A percentile compares a stretch with the other conserved stretches of the same genome.
These are phyloP conservation scores for Pythium dissotocum DNA, from an alignment of 352 stramenopile species.

Conservation along the genomic window DNA sequence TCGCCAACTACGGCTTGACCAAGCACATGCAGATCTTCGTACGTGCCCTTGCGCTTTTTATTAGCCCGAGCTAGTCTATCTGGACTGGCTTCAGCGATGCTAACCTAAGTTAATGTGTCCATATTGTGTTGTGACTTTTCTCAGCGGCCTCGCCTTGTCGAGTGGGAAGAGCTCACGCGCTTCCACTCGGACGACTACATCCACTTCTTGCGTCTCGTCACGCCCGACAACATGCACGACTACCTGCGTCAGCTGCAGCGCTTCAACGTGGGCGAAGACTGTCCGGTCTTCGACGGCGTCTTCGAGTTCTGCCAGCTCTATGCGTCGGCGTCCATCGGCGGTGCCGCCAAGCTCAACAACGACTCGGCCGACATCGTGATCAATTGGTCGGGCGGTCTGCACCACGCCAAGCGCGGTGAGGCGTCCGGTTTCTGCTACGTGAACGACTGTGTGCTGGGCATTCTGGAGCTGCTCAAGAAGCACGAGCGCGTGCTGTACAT, in stretches of 20 bases:
- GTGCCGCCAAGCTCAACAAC: constrained; percentile 96
- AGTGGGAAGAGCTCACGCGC: constrained; percentile 95
- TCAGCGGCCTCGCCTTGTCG: constrained; percentile 94
- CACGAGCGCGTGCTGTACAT: constrained; percentile 99
- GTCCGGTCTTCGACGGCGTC: constrained; percentile 98
- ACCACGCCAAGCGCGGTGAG: constrained; percentile 99
- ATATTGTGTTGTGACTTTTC: background rate
- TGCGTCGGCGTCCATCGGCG: constrained; percentile 95
- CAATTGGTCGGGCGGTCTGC: constrained; percentile 98
- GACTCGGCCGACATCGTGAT: constrained; percentile 97
- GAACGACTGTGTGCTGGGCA: constrained; percentile 98
- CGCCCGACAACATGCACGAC: constrained; percentile 98
- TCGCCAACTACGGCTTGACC: constrained; percentile 99
- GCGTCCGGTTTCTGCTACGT: constrained; percentile 99
- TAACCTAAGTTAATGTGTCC: constrained; percentile 10
- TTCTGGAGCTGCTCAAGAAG: constrained; percentile 97
- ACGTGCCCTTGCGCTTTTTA: constrained; percentile 32
- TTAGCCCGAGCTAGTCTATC: constrained; percentile 3
- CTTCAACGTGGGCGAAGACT: constrained; percentile 99
- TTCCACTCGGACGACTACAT: constrained; percentile 99
- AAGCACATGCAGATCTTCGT: constrained; percentile 99
- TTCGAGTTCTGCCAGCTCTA: constrained; percentile 99
- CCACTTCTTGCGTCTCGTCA: constrained; percentile 98
- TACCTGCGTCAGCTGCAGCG: constrained; percentile 93
- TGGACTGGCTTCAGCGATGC: background rate